Evolutionary conservation across 2,329 filamentous ascomycete species (phyloP), one percentile per base, ranked within the genome.

Genomic region (Fusarium subglutinans): DNA sequence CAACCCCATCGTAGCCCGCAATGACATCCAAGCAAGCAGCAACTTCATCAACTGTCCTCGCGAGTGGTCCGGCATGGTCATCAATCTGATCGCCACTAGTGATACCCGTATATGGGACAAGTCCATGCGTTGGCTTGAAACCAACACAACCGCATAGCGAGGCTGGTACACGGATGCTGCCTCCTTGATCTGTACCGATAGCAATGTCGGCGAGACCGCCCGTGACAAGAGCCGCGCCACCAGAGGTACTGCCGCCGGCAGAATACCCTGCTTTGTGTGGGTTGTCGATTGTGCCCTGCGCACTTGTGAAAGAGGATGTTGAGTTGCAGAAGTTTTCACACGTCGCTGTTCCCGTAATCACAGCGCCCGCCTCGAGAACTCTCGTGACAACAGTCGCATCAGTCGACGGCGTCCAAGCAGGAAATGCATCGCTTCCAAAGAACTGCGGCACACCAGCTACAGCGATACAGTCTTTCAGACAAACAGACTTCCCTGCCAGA

Each of bases 311-410:
- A 0, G 85, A 86, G 0, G 83, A 82, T 3, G 86, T 85, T 0
- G 84, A 85, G 66, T 85, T 84, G 70, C 86, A 89, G 54, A 86
- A 85, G 72, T 88, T 88, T 69, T 90, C 88, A 65, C 88, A 90
- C 0, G 84, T 68, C 84, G 2, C 86, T 82, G 2, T 87, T 89
- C 17, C 88, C 85, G 13, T 81, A 22, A 90, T 85, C 48, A 84
- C 77, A 0, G 84, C 88, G 1, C 88, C 88, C 5, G 86, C 86
- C 22, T 88, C 84, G 7, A 90, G 78, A 1, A 85, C 79, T 20
- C 88, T 80, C 2, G 84, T 86, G 28, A 89, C 86, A 3, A 89
- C 84, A 0, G 87, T 88, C 0, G 88, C 88, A 76, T 90, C 88
- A 6, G 86, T 86, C 10, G 79, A 81, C 0, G 88, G 86, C 0